Evolutionary conservation across 495 filamentous ascomycete species (phyloP).

Genomic region (Lasiosphaeris hirsuta): DNA sequence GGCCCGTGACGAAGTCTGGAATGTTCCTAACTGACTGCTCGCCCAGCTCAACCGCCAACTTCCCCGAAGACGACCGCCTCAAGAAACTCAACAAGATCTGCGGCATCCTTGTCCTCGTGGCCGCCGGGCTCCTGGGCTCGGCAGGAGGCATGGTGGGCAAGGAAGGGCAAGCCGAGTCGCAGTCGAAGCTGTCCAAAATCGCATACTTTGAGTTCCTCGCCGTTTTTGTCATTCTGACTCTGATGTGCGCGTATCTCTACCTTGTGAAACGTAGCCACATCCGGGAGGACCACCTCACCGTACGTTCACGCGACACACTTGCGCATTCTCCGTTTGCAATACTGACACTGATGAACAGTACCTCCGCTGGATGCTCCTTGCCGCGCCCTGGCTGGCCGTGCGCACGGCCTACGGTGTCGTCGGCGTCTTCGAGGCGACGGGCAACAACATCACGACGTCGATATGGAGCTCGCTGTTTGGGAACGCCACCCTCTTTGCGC

Average conservation of each 20-base stretch:
- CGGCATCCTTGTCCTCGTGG: neutral
- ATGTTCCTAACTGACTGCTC: too few relatives aligned
- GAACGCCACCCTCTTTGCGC: neutral
- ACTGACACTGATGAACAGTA: neutral
- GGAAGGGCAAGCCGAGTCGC: neutral
- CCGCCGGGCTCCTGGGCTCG: neutral
- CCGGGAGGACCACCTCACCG: neutral
- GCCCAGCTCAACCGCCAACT: too few relatives aligned
- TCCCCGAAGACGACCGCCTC: neutral
- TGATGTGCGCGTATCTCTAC: neutral
- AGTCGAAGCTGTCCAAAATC: neutral
- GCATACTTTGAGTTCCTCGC: neutral
- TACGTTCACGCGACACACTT: too few relatives aligned
- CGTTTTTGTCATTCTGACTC: neutral
- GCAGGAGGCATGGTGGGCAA: neutral
- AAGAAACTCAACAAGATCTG: neutral
- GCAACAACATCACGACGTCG: neutral
- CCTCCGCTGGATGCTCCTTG: neutral
- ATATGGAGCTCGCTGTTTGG: constrained; percentile 1
- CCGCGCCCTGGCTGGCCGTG: neutral
- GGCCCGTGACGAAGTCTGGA: too few relatives aligned
- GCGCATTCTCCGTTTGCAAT: too few relatives aligned
- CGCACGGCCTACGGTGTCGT: neutral
- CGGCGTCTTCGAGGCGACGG: neutral
- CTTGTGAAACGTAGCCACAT: neutral